Evolutionary conservation across 352 stramenopile species (phyloP).

Genomic region (Peronospora tabacina): DNA sequence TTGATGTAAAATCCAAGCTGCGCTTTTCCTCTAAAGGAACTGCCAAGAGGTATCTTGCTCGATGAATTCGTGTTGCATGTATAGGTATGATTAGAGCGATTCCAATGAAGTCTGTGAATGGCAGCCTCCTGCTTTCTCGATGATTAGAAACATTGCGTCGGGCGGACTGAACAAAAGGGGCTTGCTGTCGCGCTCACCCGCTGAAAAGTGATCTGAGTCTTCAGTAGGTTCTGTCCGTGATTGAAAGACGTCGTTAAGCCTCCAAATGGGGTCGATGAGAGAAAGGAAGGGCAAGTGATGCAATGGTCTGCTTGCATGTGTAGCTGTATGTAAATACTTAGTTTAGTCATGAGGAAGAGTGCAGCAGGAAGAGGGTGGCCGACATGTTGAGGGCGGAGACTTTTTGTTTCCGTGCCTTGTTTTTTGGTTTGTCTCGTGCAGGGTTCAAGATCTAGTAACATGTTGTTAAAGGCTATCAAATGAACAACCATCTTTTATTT

Average conservation of each 20-base stretch:
- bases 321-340: slow-evolving; percentile 4
- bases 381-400: slow-evolving; percentile 20
- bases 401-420: slow-evolving; percentile 10
- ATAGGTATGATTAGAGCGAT: slow-evolving; percentile 26
- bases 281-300: slow-evolving; percentile 29
- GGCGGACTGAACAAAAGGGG: slow-evolving; percentile 77
- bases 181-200: slow-evolving; percentile 32
- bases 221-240: slow-evolving; percentile 40
- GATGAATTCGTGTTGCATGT: slow-evolving; percentile 14
- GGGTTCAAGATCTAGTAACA: neutral
- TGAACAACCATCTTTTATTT: neutral
- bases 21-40: slow-evolving; percentile 14
- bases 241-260: slow-evolving; percentile 64
- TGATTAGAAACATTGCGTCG: slow-evolving; percentile 83
- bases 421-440: neutral
- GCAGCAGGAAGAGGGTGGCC: slow-evolving; percentile 19
- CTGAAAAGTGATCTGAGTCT: slow-evolving; percentile 61
- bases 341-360: slow-evolving; percentile 20
- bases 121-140: slow-evolving; percentile 44
- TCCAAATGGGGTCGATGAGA: slow-evolving; percentile 57
- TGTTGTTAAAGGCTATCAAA: neutral
- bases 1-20: slow-evolving; percentile 17
- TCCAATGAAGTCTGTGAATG: slow-evolving; percentile 19
- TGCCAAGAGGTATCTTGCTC: slow-evolving; percentile 2
- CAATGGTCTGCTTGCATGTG: slow-evolving; percentile 13